Conservation (phyloP, 2,329 filamentous ascomycete genomes). For the Neonectria ditissima region DNA sequence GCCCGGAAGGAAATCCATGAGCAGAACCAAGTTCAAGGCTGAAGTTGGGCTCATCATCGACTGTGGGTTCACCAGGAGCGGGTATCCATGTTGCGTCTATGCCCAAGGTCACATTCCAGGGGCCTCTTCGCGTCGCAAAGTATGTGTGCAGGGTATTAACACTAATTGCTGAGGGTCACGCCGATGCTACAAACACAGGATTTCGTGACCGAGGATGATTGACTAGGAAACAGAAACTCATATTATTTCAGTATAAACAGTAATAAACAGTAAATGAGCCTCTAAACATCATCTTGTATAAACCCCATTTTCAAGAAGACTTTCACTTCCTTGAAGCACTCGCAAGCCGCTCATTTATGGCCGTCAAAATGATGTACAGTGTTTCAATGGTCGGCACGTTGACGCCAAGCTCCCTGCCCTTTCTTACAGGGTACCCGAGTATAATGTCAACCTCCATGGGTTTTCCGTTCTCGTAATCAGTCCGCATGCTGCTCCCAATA, state of each 20-base stretch:
- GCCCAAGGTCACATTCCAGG: no score
- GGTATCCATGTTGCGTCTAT: no score
- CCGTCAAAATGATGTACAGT: constrained; percentile 51
- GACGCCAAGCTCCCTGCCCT: constrained; percentile 65
- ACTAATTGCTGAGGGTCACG: no score
- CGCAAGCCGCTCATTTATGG: constrained; percentile 42
- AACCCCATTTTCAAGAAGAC: not conserved
- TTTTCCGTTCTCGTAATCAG: constrained; percentile 67
- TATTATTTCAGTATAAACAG: not conserved
- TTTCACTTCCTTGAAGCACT: not conserved
- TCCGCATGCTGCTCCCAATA: constrained; percentile 65
- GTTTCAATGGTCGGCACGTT: constrained; percentile 64
- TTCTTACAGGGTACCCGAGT: constrained; percentile 68
- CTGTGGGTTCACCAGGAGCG: no score
- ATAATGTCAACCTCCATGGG: constrained; percentile 74
- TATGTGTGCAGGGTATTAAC: no score
- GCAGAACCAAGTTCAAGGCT: no score
- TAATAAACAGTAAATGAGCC: not conserved
- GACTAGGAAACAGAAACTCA: no score
- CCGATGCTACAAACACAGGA: no score
- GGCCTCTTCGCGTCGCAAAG: no score
- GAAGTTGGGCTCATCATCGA: no score
- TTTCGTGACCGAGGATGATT: no score
- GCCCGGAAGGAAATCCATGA: no score
- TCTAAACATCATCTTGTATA: not conserved